Conservation (phyloP, 1,139 yeast species). For the Protomyces inouyei region DNA sequence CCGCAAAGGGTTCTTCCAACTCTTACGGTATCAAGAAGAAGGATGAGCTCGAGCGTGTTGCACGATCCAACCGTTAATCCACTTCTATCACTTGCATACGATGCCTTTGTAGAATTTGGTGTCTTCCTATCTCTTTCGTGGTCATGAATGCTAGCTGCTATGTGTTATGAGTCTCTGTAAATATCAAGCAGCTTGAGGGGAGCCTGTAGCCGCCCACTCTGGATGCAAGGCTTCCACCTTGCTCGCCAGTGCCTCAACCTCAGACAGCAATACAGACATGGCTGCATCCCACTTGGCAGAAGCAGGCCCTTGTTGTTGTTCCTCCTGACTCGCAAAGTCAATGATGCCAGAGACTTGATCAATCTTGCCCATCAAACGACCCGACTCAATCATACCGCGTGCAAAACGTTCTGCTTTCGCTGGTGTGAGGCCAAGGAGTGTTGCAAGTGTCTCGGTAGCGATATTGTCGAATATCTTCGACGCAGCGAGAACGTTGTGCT, state of each 20-base stretch:
- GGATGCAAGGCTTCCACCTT: constrained; percentile 9
- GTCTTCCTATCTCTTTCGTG: too few species aligned
- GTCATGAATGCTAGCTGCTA: too few species aligned
- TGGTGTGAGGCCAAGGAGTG: constrained; percentile 36
- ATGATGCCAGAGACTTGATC: constrained; percentile 40
- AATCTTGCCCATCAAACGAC: constrained; percentile 39
- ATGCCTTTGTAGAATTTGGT: not conserved
- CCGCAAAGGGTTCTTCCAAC: constrained; percentile 99
- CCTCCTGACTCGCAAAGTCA: constrained; percentile 32
- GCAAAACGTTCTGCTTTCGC: constrained; percentile 38
- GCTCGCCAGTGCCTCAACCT: constrained; percentile 33
- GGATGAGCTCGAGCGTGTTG: constrained; percentile 99
- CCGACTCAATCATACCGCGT: constrained; percentile 40
- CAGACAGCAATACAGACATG: constrained; percentile 35
- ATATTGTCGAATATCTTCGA: constrained; percentile 39
- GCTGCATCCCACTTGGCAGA: constrained; percentile 38
- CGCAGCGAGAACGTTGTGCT: constrained; percentile 41
- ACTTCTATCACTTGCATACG: not conserved
- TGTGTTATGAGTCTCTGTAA: too few species aligned
- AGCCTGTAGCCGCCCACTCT: constrained; percentile 2
- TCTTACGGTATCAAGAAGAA: constrained; percentile 99
- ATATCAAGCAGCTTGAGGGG: too few species aligned
- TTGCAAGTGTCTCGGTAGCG: constrained; percentile 36
- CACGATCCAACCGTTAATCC: constrained; percentile 96
- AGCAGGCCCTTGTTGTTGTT: constrained; percentile 12